Base-by-base conservation (phyloP, 208 protist genomes). In the Kentomonas sorsogonicus region DNA sequence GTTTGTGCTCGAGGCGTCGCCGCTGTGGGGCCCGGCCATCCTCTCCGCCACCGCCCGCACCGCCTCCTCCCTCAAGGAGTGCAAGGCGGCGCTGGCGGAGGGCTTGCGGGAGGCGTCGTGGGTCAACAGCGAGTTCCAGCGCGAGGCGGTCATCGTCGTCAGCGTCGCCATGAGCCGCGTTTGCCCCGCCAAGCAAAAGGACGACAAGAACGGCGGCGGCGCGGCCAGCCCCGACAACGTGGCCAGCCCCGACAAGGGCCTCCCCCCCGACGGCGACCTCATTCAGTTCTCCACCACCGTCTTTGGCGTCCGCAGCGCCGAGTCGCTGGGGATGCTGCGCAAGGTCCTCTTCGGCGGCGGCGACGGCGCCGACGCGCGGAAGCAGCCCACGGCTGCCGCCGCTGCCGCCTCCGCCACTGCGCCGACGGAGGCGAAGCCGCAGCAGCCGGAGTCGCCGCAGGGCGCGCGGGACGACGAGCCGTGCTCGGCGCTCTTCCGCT, bases 401-500 rank as follows among this genome's bases (percentile, higher is more conserved):
- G n/a, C n/a, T n/a, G n/a, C n/a, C n/a, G n/a, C n/a, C n/a, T n/a
- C n/a, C n/a, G n/a, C n/a, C n/a, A n/a, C n/a, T n/a, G n/a, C n/a
- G n/a, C n/a, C n/a, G n/a, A n/a, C n/a, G n/a, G n/a, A n/a, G n/a
- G n/a, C n/a, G n/a, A n/a, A n/a, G n/a, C n/a, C n/a, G n/a, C n/a
- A n/a, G n/a, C n/a, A n/a, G n/a, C n/a, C n/a, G n/a, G n/a, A n/a
- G n/a, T n/a, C n/a, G n/a, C n/a, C n/a, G n/a, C n/a, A n/a, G n/a
- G n/a, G n/a, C n/a, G n/a, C n/a, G n/a, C n/a, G n/a, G n/a, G n/a
- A n/a, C n/a, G n/a, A n/a, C n/a, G n/a, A n/a, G n/a, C n/a, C n/a
- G n/a, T n/a, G n/a, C n/a, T n/a, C 57, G 13, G 53, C 65, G 22
- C 71, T 84, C 18, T 74, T 72, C 40, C 73, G 71, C 43, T 74